A percentile compares a stretch with the other conserved stretches of the same genome.
phyloP scores from a whole-genome alignment of 139 green algal species.

The Volvox africanus region DNA sequence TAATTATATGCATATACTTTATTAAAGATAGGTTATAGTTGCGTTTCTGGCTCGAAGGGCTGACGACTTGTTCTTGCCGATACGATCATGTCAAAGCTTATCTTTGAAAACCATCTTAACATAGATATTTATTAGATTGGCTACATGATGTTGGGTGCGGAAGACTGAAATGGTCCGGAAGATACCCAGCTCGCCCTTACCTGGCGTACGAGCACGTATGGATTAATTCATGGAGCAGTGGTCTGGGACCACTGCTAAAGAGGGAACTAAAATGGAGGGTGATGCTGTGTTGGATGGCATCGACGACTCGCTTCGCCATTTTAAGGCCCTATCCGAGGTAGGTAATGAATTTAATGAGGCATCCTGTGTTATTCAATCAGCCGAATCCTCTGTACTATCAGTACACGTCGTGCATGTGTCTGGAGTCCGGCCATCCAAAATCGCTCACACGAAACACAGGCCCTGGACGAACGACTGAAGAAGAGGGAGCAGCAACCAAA shows the following conservation, averaged over 20 bases:
- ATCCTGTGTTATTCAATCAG: no score
- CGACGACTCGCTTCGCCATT: conserved; percentile 37
- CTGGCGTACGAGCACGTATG: not conserved
- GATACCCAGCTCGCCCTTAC: not conserved
- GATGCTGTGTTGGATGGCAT: not conserved
- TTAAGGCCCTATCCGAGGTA: conserved; percentile 43
- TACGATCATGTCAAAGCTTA: not conserved
- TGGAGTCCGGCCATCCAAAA: not conserved
- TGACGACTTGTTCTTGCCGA: not conserved
- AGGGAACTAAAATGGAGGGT: conserved; percentile 1
- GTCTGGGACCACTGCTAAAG: not conserved
- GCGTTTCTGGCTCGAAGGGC: not conserved
- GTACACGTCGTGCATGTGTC: not conserved
- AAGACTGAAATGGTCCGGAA: not conserved
- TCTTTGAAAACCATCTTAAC: not conserved
- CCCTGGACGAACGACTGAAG: conserved; percentile 17
- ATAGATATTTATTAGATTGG: not conserved
- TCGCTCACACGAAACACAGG: not conserved
- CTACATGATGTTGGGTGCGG: not conserved
- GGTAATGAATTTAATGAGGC: not conserved
- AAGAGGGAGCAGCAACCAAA: conserved; percentile 23
- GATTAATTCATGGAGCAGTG: not conserved
- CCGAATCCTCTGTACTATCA: no score
- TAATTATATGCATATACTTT: not conserved
- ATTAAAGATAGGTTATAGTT: not conserved